Percentiles rank a stretch among this genome's conserved stretches.
Conservation (phyloP, 306 rosid genomes). For the Clitoria ternatea region DNA sequence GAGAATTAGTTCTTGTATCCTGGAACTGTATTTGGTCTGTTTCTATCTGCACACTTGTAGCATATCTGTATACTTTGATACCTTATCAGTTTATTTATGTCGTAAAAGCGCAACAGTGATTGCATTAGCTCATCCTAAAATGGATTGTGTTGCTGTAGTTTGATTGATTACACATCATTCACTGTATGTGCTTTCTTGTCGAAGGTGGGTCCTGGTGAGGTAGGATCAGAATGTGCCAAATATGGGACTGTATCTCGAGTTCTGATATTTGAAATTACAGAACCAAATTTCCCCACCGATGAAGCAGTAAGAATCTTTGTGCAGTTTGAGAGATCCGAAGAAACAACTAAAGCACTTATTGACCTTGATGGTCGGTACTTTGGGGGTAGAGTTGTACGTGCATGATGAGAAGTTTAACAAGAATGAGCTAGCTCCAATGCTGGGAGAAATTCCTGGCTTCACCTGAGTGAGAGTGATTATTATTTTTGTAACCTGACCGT, state of each 20-base stretch:
- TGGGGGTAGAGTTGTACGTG: constrained; percentile 88
- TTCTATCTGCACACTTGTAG: not conserved
- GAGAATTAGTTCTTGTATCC: not conserved
- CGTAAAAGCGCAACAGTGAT: not conserved
- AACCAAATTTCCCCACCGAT: constrained; percentile 69
- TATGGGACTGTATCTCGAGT: constrained; percentile 94
- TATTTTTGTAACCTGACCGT: not conserved
- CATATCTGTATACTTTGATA: not conserved
- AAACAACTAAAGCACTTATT: constrained; percentile 88
- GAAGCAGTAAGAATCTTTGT: constrained; percentile 96
- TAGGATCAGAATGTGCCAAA: constrained; percentile 91
- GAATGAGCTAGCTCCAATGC: constrained; percentile 92
- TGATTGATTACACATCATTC: not conserved
- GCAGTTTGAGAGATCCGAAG: constrained; percentile 97
- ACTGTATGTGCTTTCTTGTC: constrained; percentile 31
- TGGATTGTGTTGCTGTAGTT: not conserved
- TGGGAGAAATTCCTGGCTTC: constrained; percentile 93
- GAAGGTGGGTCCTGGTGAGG: constrained; percentile 99
- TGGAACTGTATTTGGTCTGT: not conserved
- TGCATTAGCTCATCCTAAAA: constrained; percentile 1
- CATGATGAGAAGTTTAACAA: constrained; percentile 78
- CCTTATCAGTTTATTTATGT: not conserved
- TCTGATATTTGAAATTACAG: constrained; percentile 93
- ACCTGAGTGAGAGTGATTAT: constrained; percentile 32
- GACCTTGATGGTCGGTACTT: constrained; percentile 94